Evolutionary conservation across 1,139 yeast genomes (phyloP).

Genomic region (Trichomonascaceae sp.): DNA sequence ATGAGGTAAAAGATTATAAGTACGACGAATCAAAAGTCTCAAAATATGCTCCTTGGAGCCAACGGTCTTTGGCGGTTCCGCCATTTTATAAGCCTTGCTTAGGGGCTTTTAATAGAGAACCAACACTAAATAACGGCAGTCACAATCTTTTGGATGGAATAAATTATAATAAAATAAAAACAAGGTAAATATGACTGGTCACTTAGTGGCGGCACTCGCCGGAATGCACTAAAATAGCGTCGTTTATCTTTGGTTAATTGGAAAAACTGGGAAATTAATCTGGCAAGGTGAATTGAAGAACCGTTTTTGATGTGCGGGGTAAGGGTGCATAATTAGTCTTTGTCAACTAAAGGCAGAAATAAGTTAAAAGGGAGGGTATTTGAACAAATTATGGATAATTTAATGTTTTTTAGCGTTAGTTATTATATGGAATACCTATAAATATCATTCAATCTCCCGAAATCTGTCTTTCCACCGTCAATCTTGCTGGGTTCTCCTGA

Average conservation of each 20-base stretch:
- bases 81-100: no score
- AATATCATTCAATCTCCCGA: not conserved
- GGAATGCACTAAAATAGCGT: not conserved
- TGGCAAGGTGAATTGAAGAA: no score
- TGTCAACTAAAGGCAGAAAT: not conserved
- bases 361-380: no score
- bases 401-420: no score
- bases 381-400: no score
- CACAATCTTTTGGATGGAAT: no score
- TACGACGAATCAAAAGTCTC: not conserved
- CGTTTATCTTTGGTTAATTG: not conserved
- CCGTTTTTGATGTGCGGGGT: not conserved
- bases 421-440: no score
- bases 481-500: not conserved
- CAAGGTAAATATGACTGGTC: not conserved
- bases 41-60: not conserved
- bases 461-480: not conserved
- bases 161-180: not conserved
- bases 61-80: not conserved
- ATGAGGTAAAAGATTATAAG: conserved; percentile 21
- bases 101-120: not conserved
- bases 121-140: no score
- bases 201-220: not conserved
- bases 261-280: not conserved
- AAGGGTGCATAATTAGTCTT: not conserved